Evolutionary conservation across 202 grass and related monocot genomes (phyloP), one percentile per base, ranked within the genome.

Genomic region (Schoenoplectus tabernaemontani): DNA sequence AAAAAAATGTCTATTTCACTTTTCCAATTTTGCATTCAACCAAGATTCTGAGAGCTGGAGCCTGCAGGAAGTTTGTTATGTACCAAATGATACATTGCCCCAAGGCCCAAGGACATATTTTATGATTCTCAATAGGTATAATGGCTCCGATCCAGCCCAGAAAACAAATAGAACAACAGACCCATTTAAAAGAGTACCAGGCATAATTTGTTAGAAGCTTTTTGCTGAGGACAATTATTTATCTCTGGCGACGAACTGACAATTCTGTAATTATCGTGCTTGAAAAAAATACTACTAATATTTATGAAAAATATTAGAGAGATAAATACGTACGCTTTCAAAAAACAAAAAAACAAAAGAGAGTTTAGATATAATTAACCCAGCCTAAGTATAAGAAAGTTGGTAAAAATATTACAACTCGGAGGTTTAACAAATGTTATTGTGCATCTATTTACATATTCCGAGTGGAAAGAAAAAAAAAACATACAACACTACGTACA

Each of bases 381-480:
- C 66, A 46, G 15, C 66, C 39, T 33, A 24, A 47, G 1, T 44
- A 26, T 22, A 48, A 50, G 2, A 72, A 72, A 5, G 13, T 50
- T 28, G 68, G 12, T 32, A 22, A 32, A 30, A 72, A n/a, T n/a
- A 16, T 48, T 30, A 11, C 43, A 47, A 50, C 30, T 50, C 13
- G 32, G 24, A 33, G 24, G 2, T 39, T 23, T 4, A 36, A 75
- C 47, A 28, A 34, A 54, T 34, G 12, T 33, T 54, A 20, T 54
- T 51, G 46, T 56, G 47, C 70, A 74, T 51, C 47, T 75, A 75
- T 75, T 54, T 75, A 75, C 28, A 75, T 54, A 56, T 76, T 76
- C 51, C n/a, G 34, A 20, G 9, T n/a, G 17, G 12, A 11, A 59
- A 59, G n/a, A 38, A 74, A 11, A 50, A 57, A 8, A 78, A 56